Evolutionary conservation across 1,139 yeast genomes (phyloP), one percentile per base, ranked within the genome.

Genomic region (Kazachstania sp.): DNA sequence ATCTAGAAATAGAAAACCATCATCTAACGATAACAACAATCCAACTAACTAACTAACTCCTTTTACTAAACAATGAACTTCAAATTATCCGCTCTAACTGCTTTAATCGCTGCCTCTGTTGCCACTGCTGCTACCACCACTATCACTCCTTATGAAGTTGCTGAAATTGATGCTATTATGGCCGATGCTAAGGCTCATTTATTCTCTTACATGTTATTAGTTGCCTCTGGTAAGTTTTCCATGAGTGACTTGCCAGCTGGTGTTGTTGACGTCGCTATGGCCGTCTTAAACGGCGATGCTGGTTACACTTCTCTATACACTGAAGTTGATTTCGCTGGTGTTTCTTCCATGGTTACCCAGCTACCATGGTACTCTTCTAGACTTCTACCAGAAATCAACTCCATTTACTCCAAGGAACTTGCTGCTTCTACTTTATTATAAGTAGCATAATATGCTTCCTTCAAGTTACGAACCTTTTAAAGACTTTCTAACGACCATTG

Each of bases 111-210:
- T 23, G 46, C 46, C 34, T 31, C 43, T 16, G 43, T 34, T 68
- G 95, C 79, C 76, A 86, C 92, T 73, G 88, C 97, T 71, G 85
- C 95, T 58, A 32, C 43, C 15, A 40, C 37, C 35, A 32, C 43
- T 32, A 26, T 40, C 23, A 92, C 74, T 67, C 74, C 77, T 65
- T 88, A 95, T 69, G 90, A 75, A 67, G 96, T 96, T 66, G 92
- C 95, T 62, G 86, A 96, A 55, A 97, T 81, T 60, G 95, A 82
- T 66, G 90, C 86, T 34, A 31, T 44, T 35, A 32, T 44, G 39
- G 28, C 15, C 20, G 46, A 44, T 32, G 46, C 39, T 18, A 32
- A 39, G 26, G 11, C 23, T 34, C 38, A 44, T 20, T 20, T 44
- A 15, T 16, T 31, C 20, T 20, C 34, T 12, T 44, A 44, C 35